Evolutionary conservation across 2,329 filamentous ascomycete genomes (phyloP).

Genomic region (Helotiales sp.): DNA sequence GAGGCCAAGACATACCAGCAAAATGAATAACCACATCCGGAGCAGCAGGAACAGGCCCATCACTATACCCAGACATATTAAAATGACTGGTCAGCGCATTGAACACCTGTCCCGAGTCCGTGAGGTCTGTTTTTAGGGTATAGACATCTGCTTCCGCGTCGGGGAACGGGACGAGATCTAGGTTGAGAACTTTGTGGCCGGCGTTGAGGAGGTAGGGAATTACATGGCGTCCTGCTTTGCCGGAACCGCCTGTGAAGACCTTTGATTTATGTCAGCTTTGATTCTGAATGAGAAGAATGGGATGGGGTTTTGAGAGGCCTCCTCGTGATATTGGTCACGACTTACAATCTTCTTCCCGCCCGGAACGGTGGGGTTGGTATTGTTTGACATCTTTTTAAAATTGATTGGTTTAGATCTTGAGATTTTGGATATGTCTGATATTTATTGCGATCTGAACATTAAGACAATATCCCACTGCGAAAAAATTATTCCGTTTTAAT

Average conservation of each 20-base stretch:
- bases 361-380: conserved; percentile 13
- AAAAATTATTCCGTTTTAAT: too few relatives aligned
- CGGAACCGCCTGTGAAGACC: conserved; percentile 40
- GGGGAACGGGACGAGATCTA: conserved; percentile 37
- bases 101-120: conserved; percentile 40
- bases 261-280: not conserved
- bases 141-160: conserved; percentile 31
- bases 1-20: conserved; percentile 15
- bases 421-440: not conserved
- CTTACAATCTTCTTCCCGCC: conserved; percentile 21
- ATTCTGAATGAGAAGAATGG: too few relatives aligned
- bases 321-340: too few relatives aligned
- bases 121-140: conserved; percentile 39
- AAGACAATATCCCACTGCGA: too few relatives aligned
- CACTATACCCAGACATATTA: conserved; percentile 44
- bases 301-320: too few relatives aligned
- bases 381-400: conserved; percentile 16
- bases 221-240: conserved; percentile 38
- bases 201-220: conserved; percentile 35
- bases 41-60: conserved; percentile 40
- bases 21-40: conserved; percentile 62
- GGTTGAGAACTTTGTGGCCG: conserved; percentile 39
- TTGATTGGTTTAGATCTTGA: not conserved
- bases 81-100: conserved; percentile 49
- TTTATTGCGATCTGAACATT: too few relatives aligned